phyloP scores from a whole-genome alignment of 345 rosid species.

The Fremontodendron californicum region DNA sequence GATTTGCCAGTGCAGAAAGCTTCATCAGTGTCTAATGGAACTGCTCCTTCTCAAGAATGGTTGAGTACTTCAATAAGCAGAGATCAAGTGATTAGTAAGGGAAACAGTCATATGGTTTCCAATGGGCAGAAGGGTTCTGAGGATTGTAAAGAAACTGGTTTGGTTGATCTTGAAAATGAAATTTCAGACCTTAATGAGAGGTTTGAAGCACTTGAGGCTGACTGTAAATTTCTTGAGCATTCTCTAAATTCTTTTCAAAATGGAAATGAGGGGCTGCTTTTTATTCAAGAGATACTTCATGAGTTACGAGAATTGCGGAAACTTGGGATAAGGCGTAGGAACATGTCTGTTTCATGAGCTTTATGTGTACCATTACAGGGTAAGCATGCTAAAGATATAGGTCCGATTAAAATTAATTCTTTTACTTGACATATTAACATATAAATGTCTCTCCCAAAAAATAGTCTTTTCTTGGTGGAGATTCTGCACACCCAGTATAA shows the following conservation, averaged over 20 bases:
- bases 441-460: neutral
- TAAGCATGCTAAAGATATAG: slow-evolving; percentile 2
- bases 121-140: slow-evolving; percentile 5
- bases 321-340: slow-evolving; percentile 20
- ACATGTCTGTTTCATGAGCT: slow-evolving; percentile 20
- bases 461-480: neutral
- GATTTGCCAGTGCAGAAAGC: slow-evolving; percentile 4
- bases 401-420: neutral
- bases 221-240: slow-evolving; percentile 37
- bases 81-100: slow-evolving; percentile 6
- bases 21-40: slow-evolving; percentile 15
- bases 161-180: slow-evolving; percentile 38
- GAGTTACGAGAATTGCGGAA: slow-evolving; percentile 41
- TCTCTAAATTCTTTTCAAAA: slow-evolving; percentile 38
- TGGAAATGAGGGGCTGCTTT: slow-evolving; percentile 36
- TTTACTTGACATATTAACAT: neutral
- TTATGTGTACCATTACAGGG: slow-evolving; percentile 6
- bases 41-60: slow-evolving; percentile 18
- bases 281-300: slow-evolving; percentile 42
- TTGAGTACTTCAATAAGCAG: slow-evolving; percentile 5
- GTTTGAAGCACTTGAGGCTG: slow-evolving; percentile 49
- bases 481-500: neutral
- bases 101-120: slow-evolving; percentile 1
- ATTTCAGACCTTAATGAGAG: slow-evolving; percentile 43
- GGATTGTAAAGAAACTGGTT: slow-evolving; percentile 17